Percentiles rank a stretch among this genome's conserved stretches.
Evolutionary conservation across 1,284 basidiomycete species (phyloP).

Genomic region (Dichomitus squalens): DNA sequence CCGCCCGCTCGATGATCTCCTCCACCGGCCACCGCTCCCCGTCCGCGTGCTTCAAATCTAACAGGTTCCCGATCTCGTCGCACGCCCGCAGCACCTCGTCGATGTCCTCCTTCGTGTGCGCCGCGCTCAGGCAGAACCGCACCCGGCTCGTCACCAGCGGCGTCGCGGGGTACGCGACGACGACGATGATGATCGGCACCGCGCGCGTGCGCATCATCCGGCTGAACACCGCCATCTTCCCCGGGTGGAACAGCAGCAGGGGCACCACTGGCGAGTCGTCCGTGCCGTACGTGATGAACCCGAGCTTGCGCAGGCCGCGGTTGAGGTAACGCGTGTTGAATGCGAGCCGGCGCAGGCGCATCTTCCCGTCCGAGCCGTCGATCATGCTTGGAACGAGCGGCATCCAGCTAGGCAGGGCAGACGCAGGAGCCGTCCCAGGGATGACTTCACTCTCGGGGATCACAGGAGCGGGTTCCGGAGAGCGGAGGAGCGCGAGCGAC

Average conservation of each 20-base stretch:
- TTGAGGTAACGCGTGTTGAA: conserved; percentile 97
- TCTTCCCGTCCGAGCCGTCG: conserved; percentile 83
- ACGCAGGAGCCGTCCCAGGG: conserved; percentile 68
- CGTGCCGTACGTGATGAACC: conserved; percentile 96
- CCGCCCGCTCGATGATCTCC: conserved; percentile 73
- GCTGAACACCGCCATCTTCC: conserved; percentile 89
- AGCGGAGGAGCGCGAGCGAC: conserved; percentile 35
- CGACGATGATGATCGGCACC: conserved; percentile 86
- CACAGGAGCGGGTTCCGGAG: conserved; percentile 33
- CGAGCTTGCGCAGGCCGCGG: conserved; percentile 86
- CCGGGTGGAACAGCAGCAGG: conserved; percentile 91
- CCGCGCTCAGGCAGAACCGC: conserved; percentile 92
- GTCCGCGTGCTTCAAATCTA: conserved; percentile 83
- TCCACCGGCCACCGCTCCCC: conserved; percentile 84
- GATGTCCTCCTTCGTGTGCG: conserved; percentile 97
- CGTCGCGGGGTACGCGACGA: conserved; percentile 93
- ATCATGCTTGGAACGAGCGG: conserved; percentile 67
- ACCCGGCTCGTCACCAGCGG: conserved; percentile 90
- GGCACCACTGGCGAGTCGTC: conserved; percentile 94
- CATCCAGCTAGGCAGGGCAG: conserved; percentile 71
- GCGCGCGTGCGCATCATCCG: conserved; percentile 85
- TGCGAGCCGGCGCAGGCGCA: conserved; percentile 84
- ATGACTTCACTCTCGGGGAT: conserved; percentile 35
- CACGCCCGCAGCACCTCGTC: conserved; percentile 87
- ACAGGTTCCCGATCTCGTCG: conserved; percentile 88